Evolutionary conservation across 257 asterid genomes (phyloP), one percentile per base, ranked within the genome.

Genomic region (Solanum piurae): DNA sequence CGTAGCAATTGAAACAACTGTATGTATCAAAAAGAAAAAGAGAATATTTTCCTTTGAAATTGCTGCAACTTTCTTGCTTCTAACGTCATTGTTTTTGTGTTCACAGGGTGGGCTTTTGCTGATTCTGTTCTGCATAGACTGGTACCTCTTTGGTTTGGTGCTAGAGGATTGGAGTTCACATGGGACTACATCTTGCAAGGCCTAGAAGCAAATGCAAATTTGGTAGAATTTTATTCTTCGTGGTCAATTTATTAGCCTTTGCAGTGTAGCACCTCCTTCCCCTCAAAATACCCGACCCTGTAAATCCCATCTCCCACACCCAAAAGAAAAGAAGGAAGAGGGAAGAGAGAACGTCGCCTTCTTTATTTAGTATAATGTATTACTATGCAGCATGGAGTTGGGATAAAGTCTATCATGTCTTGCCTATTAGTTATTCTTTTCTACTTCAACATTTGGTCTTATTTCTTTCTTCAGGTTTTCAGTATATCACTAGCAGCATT

Each of bases 91-190:
- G 79, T 83, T 89, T 85, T 62, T 72, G 23, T 72, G 44, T 90
- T 86, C 86, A 86, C 93, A 97, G 99, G 99, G 72, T 97, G 99
- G 99, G 99, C 99, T 49, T 97, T 97, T 91, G 99, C 99, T 89
- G 99, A 97, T 90, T 94, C 99, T 31, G 94, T 97, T 90, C 96
- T 97, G 89, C 99, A 97, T 88, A 95, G 96, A 89, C 90, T 97
- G 92, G 98, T 96, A 31, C 99, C 99, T 5, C 98, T 97, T 87
- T 97, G 99, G 99, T 94, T 97, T 25, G 99, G 99, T 85, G 99
- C 99, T 88, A 95, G 96, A 93, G 98, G 99, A 85, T 90, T 97
- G 87, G 99, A 97, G 87, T 97, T 97, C 90, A 97, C 99, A 34
- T 97, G 99, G 99, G 99, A 96, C 89, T 96, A 92, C 93, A 90